Base-by-base conservation (phyloP, 2,329 filamentous ascomycete species). In the Aspergillus nomiae region DNA sequence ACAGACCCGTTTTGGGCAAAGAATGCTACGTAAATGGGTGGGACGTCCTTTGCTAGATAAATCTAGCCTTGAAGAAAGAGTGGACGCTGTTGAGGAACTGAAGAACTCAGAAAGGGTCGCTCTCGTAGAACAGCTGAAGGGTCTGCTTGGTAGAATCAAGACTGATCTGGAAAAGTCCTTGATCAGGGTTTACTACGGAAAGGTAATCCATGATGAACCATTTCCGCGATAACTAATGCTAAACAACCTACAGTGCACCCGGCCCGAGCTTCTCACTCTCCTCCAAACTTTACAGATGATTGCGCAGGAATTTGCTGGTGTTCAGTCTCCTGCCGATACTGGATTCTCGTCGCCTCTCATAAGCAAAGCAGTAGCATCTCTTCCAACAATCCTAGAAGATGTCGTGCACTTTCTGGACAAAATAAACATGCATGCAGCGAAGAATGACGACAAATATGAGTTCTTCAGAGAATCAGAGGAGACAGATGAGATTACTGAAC, bases 141-240 rank as follows among this genome's bases (percentile, higher is more conserved):
- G 82, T 24, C 80, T 98, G 11, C 84, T 99, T 1, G 82, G 84
- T 30, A 90, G 85, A 63, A 89, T 90, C 65, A 92, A 86, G 73
- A 88, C 86, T 7, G 95, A 99, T 73, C 86, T 99, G 7, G 95
- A 99, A 78, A 93, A 95, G 69, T 95, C 92, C 65, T 83, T 99
- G 53, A 94, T 98, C 71, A 88, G 95, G 51, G 96, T 99, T 63
- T 99, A 98, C 81, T 99, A 99, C 78, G 93, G 94, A 56, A 97
- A 96, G 74, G 80, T 82, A 63, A 10, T 67, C 51, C 21, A 28
- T 24, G 9, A 16, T 16, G 14, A 12, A 19, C 28, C 28, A 51
- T 34, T 21, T n/a, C 6, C 21, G 48, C 19, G 48, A 51, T 32
- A n/a, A 32, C 4, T 4, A 19, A 43, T 48, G 54, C 71, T 75